These are phyloP conservation scores for Moesziomyces antarcticus DNA, from an alignment of 1,284 basidiomycete species.

Conservation along the genomic window DNA sequence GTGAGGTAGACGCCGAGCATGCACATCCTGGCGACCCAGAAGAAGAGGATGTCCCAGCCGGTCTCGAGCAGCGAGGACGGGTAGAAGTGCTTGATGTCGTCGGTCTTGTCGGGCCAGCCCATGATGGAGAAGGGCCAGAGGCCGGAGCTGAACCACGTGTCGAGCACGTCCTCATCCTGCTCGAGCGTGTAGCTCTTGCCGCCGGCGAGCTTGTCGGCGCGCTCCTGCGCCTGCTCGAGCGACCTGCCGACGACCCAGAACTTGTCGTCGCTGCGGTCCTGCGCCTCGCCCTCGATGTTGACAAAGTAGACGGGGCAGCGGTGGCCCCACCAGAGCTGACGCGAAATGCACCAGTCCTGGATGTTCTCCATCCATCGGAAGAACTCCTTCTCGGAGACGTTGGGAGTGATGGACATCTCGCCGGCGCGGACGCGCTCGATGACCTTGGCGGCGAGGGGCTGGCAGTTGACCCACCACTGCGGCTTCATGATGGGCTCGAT, in stretches of 20 bases:
- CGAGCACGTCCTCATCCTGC: constrained; percentile 97
- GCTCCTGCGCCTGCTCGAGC: constrained; percentile 80
- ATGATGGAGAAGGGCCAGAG: constrained; percentile 98
- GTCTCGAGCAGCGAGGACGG: constrained; percentile 92
- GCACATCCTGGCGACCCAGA: constrained; percentile 99
- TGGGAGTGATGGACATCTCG: constrained; percentile 76
- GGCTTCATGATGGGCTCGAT: constrained; percentile 97
- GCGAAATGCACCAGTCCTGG: constrained; percentile 99
- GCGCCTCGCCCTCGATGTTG: constrained; percentile 80
- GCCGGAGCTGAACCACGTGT: constrained; percentile 99
- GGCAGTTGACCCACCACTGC: constrained; percentile 99
- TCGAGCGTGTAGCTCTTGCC: constrained; percentile 79
- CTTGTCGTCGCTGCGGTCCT: constrained; percentile 71
- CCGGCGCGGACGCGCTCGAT: constrained; percentile 78
- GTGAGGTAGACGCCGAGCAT: constrained; percentile 92
- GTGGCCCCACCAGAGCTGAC: constrained; percentile 99
- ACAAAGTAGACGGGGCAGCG: constrained; percentile 95
- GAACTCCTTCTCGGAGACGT: constrained; percentile 91
- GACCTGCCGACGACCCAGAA: constrained; percentile 87
- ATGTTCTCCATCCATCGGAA: constrained; percentile 95
- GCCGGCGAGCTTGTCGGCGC: constrained; percentile 79
- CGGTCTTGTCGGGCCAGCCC: constrained; percentile 85
- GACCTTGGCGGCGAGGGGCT: constrained; percentile 80
- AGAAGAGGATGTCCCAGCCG: constrained; percentile 99
- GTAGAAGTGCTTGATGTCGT: constrained; percentile 75